A percentile compares a stretch with the other conserved stretches of the same genome.
Conservation (phyloP, 2,329 filamentous ascomycete species). For the Aspergillus quadricinctus region DNA sequence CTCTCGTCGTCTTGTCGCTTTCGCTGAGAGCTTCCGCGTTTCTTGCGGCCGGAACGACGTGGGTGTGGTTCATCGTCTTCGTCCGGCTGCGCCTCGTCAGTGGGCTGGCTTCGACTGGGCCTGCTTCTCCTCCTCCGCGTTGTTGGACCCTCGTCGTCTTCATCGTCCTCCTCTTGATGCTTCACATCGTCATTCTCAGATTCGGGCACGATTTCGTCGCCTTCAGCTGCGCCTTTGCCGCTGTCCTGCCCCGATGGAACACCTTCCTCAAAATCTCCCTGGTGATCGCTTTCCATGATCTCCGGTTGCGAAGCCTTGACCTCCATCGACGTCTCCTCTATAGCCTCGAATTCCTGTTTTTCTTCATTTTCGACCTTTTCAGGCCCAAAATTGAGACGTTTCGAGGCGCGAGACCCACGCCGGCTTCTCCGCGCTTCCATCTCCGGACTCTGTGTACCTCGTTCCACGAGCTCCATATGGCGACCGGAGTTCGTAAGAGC, state of each 20-base stretch:
- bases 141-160: conserved; percentile 54
- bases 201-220: conserved; percentile 38
- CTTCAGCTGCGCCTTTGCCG: conserved; percentile 25
- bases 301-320: conserved; percentile 40
- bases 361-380: conserved; percentile 17
- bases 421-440: conserved; percentile 18
- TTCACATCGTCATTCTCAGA: conserved; percentile 37
- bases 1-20: conserved; percentile 54
- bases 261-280: conserved; percentile 30
- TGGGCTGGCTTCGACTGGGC: conserved; percentile 20
- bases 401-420: conserved; percentile 34
- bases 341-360: conserved; percentile 39
- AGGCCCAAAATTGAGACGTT: conserved; percentile 33
- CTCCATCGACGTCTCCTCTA: conserved; percentile 41
- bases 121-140: conserved; percentile 44
- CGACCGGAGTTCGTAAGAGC: conserved; percentile 57
- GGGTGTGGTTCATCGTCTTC: conserved; percentile 28
- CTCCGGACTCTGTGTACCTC: conserved; percentile 52
- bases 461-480: conserved; percentile 52
- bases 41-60: conserved; percentile 39
- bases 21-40: conserved; percentile 40
- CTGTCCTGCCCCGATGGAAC: conserved; percentile 19
- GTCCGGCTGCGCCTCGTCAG: conserved; percentile 25
- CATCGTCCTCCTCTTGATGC: conserved; percentile 45
- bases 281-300: conserved; percentile 39